A percentile compares a stretch with the other conserved stretches of the same genome.
Evolutionary conservation across 495 filamentous ascomycete genomes (phyloP).

Genomic region (Symbiotaphrina buchneri): DNA sequence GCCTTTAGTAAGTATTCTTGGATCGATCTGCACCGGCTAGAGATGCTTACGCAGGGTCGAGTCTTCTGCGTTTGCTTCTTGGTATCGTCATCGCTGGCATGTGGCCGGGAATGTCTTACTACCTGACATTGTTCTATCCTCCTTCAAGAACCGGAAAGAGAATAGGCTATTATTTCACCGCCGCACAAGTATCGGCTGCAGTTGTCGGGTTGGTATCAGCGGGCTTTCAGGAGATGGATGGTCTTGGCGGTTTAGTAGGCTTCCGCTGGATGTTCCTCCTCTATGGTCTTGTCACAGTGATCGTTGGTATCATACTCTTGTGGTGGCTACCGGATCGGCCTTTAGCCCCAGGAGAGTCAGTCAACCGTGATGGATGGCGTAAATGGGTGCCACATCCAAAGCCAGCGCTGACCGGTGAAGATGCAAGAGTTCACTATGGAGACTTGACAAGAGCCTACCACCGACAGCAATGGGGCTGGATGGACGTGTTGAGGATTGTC

Average conservation of each 20-base stretch:
- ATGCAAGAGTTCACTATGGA: slow-evolving; percentile 64
- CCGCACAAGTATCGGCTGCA: slow-evolving; percentile 70
- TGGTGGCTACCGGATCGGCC: slow-evolving; percentile 88
- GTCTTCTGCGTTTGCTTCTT: slow-evolving; percentile 61
- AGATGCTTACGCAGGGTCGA: slow-evolving; percentile 18
- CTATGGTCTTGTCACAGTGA: slow-evolving; percentile 52
- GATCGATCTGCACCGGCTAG: neutral
- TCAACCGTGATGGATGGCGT: slow-evolving; percentile 12
- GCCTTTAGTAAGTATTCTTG: slow-evolving; percentile 45
- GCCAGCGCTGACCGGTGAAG: slow-evolving; percentile 53
- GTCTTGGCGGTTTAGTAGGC: slow-evolving; percentile 48
- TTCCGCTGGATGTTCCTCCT: slow-evolving; percentile 94
- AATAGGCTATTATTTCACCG: slow-evolving; percentile 78
- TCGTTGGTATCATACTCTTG: slow-evolving; percentile 46
- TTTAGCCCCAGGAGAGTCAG: slow-evolving; percentile 32
- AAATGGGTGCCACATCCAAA: slow-evolving; percentile 26
- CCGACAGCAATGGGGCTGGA: slow-evolving; percentile 39
- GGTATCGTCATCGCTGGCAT: slow-evolving; percentile 80
- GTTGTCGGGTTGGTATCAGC: slow-evolving; percentile 80
- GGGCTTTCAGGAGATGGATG: slow-evolving; percentile 83
- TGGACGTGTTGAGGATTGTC: slow-evolving; percentile 43
- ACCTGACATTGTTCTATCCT: slow-evolving; percentile 80
- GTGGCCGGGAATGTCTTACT: slow-evolving; percentile 93
- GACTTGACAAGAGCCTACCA: slow-evolving; percentile 69
- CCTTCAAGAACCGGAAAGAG: slow-evolving; percentile 68